These are phyloP conservation scores for Stenogyne calaminthoides DNA, from an alignment of 305 asterid genomes.

Conservation along the genomic window DNA sequence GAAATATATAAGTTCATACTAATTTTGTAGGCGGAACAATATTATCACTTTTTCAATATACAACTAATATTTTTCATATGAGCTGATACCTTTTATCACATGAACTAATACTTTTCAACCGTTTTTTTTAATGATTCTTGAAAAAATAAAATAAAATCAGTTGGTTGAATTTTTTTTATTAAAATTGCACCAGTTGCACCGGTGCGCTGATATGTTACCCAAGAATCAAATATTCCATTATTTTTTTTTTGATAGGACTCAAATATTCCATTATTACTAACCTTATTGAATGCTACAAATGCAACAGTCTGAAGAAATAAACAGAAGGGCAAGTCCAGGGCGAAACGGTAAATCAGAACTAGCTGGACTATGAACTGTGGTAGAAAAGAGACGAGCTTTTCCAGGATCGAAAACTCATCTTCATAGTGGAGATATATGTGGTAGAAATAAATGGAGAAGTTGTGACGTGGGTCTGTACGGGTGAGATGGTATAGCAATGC, in stretches of 20 bases:
- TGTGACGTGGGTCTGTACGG: constrained; percentile 95
- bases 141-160: no score
- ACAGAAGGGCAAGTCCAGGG: constrained; percentile 78
- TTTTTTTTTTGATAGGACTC: no score
- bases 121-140: no score
- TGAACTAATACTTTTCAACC: no score
- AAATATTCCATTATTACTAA: constrained; percentile 23
- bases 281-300: constrained; percentile 97
- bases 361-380: constrained; percentile 89
- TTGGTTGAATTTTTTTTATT: no score
- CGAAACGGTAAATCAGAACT: constrained; percentile 60
- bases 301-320: constrained; percentile 85
- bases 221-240: neutral
- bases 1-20: no score
- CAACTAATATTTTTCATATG: no score
- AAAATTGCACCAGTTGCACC: no score
- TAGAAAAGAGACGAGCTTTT: constrained; percentile 81
- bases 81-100: no score
- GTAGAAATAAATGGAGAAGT: constrained; percentile 91
- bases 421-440: constrained; percentile 88
- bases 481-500: constrained; percentile 88
- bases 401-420: constrained; percentile 59
- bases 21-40: no score
- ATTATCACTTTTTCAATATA: no score
- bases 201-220: no score